A percentile compares a stretch with the other conserved stretches of the same genome.
These are phyloP conservation scores for Solanum chaucha DNA, from an alignment of 257 asterid species.

Conservation along the genomic window DNA sequence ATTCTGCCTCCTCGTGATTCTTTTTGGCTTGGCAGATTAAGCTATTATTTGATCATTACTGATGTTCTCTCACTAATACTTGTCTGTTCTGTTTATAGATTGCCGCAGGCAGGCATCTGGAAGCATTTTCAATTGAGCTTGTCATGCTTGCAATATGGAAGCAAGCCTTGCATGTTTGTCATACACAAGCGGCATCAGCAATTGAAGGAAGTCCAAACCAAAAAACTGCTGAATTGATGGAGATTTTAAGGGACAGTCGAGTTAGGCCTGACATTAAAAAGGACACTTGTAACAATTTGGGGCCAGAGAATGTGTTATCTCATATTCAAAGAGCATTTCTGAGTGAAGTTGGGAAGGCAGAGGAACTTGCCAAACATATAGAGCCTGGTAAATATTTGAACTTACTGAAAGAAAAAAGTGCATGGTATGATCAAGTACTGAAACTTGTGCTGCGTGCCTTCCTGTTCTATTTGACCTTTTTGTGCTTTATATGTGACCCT, in stretches of 20 bases:
- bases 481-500: neutral
- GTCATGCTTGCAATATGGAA: constrained; percentile 90
- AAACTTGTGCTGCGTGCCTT: neutral
- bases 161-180: constrained; percentile 70
- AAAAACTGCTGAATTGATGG: constrained; percentile 28
- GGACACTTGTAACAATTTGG: constrained; percentile 20
- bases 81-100: constrained; percentile 22
- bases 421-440: neutral
- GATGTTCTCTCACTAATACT: neutral
- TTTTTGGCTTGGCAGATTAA: neutral
- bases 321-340: constrained; percentile 63
- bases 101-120: constrained; percentile 50
- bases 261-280: constrained; percentile 21
- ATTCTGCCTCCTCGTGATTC: neutral
- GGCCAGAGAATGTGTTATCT: constrained; percentile 30
- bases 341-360: constrained; percentile 68
- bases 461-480: neutral
- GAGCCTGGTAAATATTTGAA: constrained; percentile 47
- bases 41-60: neutral
- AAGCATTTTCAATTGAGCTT: constrained; percentile 80
- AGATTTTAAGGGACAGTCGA: constrained; percentile 21
- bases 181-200: constrained; percentile 66
- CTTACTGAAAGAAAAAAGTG: neutral
- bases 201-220: constrained; percentile 47
- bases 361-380: constrained; percentile 59